Base-by-base conservation (phyloP, 305 asterid genomes). In the Solanum aculeatissimum region DNA sequence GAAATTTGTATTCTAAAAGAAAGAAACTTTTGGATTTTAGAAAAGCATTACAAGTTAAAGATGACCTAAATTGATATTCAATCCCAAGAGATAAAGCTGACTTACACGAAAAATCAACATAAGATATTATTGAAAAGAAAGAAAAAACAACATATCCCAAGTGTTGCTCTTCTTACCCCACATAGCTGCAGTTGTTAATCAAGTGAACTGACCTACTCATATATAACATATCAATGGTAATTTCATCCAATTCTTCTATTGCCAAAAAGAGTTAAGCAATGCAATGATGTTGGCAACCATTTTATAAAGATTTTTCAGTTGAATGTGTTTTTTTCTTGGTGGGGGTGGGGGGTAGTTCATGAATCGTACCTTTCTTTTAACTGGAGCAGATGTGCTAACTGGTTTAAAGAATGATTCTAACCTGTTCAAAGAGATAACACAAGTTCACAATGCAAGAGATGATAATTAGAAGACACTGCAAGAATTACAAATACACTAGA, bases 401-500 rank as follows among this genome's bases (percentile, higher is more conserved):
- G 99, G 98, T 91, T 92, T 97, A 86, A 97, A 95, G 92, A 95
- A 95, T 42, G 99, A 97, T 74, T 97, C 99, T 84, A 95, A 86
- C 91, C 99, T 97, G 98, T 85, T 89, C 42, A 21, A 53, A 70
- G 65, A 86, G 68, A 78, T 72, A 85, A 55, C 84, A 87, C 79
- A 57, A 87, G 86, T 63, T 49, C 60, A 54, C 45, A 55, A 77
- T 81, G 47, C 57, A 71, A 42, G 42, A 83, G 58, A 84, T 54
- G 84, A 81, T 14, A 51, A n/a, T 66, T 49, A 47, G 78, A 47
- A 68, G n/a, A 58, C 70, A 42, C 81, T 51, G 25, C 65, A 68
- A 68, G 58, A 75, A 77, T 4, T 49, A 51, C 27, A 18, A 49
- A 77, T 32, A 75, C 42, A 49, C 82, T 27, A 49, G 25, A 75